Evolutionary conservation across 2,329 filamentous ascomycete species (phyloP), one percentile per base, ranked within the genome.

Genomic region (Periglandula ipomoeae): DNA sequence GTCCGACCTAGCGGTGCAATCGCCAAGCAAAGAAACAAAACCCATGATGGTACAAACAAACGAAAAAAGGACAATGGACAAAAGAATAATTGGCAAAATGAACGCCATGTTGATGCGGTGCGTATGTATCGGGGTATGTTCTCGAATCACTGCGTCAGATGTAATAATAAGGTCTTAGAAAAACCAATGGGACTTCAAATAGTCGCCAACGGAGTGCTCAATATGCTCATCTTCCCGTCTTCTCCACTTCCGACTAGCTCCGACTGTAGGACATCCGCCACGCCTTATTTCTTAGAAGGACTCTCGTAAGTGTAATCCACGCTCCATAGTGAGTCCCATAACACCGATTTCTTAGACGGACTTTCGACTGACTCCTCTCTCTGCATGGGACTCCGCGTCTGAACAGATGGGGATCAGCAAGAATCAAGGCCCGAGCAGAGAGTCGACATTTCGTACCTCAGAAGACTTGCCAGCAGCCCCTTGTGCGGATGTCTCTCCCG

Each of bases 311-410:
- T 79, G 41, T 81, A 70, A 56, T 83, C 79, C 23, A 82, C 59
- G 53, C 71, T 79, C 79, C 80, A 83, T 15, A 84, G 63, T 11
- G 76, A 72, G 55, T 82, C 79, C 78, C 79, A 84, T 9, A 82
- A 70, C 4, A 81, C 67, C 24, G 75, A 79, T 56, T 65, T 75
- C 62, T 71, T 76, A n/a, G 61, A 65, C 22, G 69, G 60, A 51
- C 69, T 71, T 47, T 69, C 62, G 10, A 50, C 47, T 55, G 56
- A 65, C 47, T 68, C 61, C 54, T 76, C 68, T 52, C 70, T 68
- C 20, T 65, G 65, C 32, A 68, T 56, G 23, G 17, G 46, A 27
- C 35, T 58, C 46, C 56, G 61, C 48, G 55, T 52, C 63, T 65
- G 58, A 53, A 52, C 8, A 53, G 47, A 50, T 47, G 44, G 48